Evolutionary conservation across 2,329 filamentous ascomycete genomes (phyloP), one percentile per base, ranked within the genome.

Genomic region (Botrytis medusae): DNA sequence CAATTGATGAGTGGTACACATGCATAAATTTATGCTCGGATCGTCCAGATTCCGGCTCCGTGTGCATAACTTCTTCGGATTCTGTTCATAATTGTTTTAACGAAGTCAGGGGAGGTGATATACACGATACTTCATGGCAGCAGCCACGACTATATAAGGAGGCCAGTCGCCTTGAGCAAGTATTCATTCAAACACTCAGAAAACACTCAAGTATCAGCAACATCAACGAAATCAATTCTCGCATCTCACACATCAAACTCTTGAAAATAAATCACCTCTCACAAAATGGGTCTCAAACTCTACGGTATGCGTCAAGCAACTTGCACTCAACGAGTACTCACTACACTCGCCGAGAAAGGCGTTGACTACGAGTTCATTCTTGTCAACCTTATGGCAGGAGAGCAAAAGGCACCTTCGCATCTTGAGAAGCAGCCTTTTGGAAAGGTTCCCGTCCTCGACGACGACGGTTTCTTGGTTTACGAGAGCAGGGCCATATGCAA

Each of bases 401-500:
- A 80, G 62, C 80, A 83, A 25, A 81, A 51, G 46, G n/a, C 59
- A 14, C 72, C 72, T 29, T 40, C 72, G 25, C 16, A 62, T 29
- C 60, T 79, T 8, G 75, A 77, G 22, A 75, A 79, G 29, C 79
- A 82, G 25, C 82, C 81, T 0, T 83, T 83, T 57, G 82, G 82
- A 2, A 82, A 81, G 74, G 75, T 83, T 0, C 82, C 82, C 18
- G 77, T 79, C n/a, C 73, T 83, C 4, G 78, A 81, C 6, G 82
- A 82, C 65, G 79, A 80, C 60, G 81, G 79, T 1, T 80, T 78
- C 46, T 59, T 79, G n/a, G 48, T 82, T 2, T 79, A 74, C 70
- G 67, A 73, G 29, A 59, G 59, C 18, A 76, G 81, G 72, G 81
- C 81, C 10, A 82, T 83, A 67, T 76, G 74, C 59, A 77, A 76